Conservation (phyloP, 2,329 filamentous ascomycete genomes). For the Biscogniauxia marginata region DNA sequence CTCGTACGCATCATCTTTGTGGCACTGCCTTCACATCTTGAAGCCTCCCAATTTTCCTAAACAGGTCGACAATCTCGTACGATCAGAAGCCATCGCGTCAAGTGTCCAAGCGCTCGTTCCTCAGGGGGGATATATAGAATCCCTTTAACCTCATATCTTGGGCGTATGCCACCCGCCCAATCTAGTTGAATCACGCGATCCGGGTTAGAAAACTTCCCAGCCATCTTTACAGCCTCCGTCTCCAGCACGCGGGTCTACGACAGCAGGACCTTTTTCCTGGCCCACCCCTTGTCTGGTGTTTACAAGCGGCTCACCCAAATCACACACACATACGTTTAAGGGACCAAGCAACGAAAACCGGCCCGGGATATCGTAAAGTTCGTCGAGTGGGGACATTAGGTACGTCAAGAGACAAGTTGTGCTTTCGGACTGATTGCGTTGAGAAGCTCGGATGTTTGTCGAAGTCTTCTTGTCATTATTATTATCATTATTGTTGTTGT, state of each 20-base stretch:
- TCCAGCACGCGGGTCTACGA: background rate
- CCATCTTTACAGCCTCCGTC: background rate
- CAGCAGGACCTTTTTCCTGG: background rate
- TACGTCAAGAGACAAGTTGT: background rate
- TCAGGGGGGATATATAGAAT: slow-evolving; percentile 39
- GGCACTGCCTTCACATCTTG: slow-evolving; percentile 25
- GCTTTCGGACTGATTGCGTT: background rate
- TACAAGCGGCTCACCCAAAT: background rate
- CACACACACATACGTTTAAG: background rate
- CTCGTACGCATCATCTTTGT: slow-evolving; percentile 25
- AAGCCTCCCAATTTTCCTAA: slow-evolving; percentile 22
- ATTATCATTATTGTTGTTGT: slow-evolving; percentile 6
- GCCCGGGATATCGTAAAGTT: background rate
- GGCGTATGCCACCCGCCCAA: slow-evolving; percentile 10
- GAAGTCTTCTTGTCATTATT: background rate
- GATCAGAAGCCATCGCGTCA: slow-evolving; percentile 31
- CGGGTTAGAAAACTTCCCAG: background rate
- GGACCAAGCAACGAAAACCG: background rate
- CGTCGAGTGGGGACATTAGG: background rate
- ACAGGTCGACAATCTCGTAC: slow-evolving; percentile 26
- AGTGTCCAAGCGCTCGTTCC: slow-evolving; percentile 17
- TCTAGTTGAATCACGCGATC: slow-evolving; percentile 8
- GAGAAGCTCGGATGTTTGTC: background rate
- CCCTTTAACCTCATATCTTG: slow-evolving; percentile 33
- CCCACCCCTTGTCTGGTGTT: background rate